Evolutionary conservation across 352 stramenopile genomes (phyloP).

Genomic region (Globisporangium radiosum): DNA sequence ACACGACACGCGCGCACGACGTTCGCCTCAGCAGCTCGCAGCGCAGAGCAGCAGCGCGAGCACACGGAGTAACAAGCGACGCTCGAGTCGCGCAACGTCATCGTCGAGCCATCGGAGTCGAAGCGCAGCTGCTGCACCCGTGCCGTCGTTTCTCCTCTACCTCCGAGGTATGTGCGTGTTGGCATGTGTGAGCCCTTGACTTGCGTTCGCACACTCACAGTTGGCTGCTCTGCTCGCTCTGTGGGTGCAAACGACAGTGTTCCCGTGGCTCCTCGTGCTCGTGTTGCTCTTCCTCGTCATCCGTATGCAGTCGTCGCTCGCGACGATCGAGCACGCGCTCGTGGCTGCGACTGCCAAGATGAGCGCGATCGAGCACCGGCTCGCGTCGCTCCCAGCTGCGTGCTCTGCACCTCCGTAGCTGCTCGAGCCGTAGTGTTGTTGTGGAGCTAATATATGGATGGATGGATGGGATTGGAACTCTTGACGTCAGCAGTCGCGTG

Average conservation of each 20-base stretch:
- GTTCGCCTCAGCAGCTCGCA: not conserved
- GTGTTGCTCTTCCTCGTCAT: slow-evolving; percentile 54
- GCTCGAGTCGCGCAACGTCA: slow-evolving; percentile 8
- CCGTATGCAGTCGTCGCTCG: slow-evolving; percentile 47
- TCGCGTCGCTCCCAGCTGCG: slow-evolving; percentile 11
- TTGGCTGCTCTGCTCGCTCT: not conserved
- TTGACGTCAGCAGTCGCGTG: too few relatives aligned
- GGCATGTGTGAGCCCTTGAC: not conserved
- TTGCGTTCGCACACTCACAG: not conserved
- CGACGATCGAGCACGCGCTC: slow-evolving; percentile 53
- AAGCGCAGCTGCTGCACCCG: not conserved
- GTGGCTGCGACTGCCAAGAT: slow-evolving; percentile 32
- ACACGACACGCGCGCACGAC: too few relatives aligned
- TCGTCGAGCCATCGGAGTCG: slow-evolving; percentile 2
- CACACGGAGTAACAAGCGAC: slow-evolving; percentile 2
- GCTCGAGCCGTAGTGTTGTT: slow-evolving; percentile 2
- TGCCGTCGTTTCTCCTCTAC: slow-evolving; percentile 14
- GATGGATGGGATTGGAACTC: too few relatives aligned
- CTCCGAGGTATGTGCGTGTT: slow-evolving; percentile 10
- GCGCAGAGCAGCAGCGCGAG: not conserved
- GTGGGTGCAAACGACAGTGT: slow-evolving; percentile 16
- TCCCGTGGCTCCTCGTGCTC: slow-evolving; percentile 65
- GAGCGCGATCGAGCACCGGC: slow-evolving; percentile 24
- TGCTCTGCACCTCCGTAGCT: slow-evolving; percentile 5
- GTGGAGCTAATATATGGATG: too few relatives aligned